phyloP scores from a whole-genome alignment of 768 basidiomycete genomes.

The Guyanaporus albipodus region DNA sequence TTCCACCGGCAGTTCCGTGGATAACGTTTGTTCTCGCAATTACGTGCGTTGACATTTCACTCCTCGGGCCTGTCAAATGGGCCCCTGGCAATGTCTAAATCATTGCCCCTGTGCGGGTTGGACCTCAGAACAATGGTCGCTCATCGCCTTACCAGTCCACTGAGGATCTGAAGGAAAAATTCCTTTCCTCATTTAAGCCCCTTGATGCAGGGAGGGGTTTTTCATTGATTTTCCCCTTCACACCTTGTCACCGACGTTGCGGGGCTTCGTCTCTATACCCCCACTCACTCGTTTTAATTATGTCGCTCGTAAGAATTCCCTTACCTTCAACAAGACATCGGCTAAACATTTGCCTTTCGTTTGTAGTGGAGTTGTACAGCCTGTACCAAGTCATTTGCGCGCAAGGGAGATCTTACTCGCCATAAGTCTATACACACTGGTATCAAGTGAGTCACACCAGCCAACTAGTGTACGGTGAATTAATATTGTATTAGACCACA shows the following conservation, averaged over 20 bases:
- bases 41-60: conserved; percentile 3
- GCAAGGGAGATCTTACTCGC: conserved; percentile 58
- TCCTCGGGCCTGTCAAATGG: conserved; percentile 9
- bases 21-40: conserved; percentile 23
- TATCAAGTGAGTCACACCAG: conserved; percentile 38
- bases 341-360: not conserved
- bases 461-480: not conserved
- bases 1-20: conserved; percentile 8
- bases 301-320: conserved; percentile 21
- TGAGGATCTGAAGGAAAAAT: conserved; percentile 8
- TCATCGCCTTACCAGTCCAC: conserved; percentile 4
- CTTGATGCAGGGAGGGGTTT: not conserved
- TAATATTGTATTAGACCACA: conserved; percentile 40
- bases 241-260: conserved; percentile 37
- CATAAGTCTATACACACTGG: conserved; percentile 51
- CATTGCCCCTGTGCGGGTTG: not conserved
- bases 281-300: conserved; percentile 9
- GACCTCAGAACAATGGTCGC: conserved; percentile 22
- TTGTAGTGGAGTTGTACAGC: conserved; percentile 38
- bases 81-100: conserved; percentile 3
- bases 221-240: conserved; percentile 7
- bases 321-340: not conserved
- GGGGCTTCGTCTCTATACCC: conserved; percentile 40
- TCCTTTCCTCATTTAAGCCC: conserved; percentile 19
- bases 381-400: conserved; percentile 49